Percentiles rank a stretch among this genome's conserved stretches.
Conservation (phyloP, 2,329 filamentous ascomycete species). For the Alternaria tenuissima region DNA sequence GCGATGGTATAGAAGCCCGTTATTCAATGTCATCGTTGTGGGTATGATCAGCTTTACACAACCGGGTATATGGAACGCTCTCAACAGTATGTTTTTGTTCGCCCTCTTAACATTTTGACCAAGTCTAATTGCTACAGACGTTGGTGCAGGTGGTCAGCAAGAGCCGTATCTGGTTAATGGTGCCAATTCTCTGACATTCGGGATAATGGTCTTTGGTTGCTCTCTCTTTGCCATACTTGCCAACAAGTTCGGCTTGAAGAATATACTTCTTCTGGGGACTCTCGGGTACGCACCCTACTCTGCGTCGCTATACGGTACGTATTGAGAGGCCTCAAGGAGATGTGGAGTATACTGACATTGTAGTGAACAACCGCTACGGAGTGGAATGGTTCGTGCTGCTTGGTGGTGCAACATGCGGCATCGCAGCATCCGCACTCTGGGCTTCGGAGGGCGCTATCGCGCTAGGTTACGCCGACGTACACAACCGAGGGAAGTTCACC, state of each 20-base stretch:
- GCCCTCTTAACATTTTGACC: background rate
- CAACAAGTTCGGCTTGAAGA: slow-evolving; percentile 50
- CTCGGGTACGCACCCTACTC: slow-evolving; percentile 44
- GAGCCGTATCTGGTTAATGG: slow-evolving; percentile 53
- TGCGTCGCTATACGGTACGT: slow-evolving; percentile 23
- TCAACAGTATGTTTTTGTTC: slow-evolving; percentile 43
- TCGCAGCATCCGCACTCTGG: slow-evolving; percentile 53
- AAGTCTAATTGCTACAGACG: slow-evolving; percentile 15
- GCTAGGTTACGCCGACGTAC: slow-evolving; percentile 57
- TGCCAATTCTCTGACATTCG: slow-evolving; percentile 55
- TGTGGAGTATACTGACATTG: background rate
- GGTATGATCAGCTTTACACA: slow-evolving; percentile 57
- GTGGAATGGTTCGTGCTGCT: slow-evolving; percentile 48
- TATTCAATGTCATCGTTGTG: slow-evolving; percentile 59
- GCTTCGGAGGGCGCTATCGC: slow-evolving; percentile 53
- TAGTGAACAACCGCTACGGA: slow-evolving; percentile 45
- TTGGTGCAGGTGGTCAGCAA: slow-evolving; percentile 40
- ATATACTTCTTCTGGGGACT: slow-evolving; percentile 40
- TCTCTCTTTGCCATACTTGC: slow-evolving; percentile 35
- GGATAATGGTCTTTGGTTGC: slow-evolving; percentile 53
- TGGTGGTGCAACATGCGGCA: slow-evolving; percentile 44
- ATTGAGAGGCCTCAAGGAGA: background rate
- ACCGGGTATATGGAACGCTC: slow-evolving; percentile 59
- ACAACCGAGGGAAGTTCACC: slow-evolving; percentile 57
- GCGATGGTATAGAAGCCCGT: slow-evolving; percentile 55